These are phyloP conservation scores for Theobroma grandiflorum DNA, from an alignment of 441 rosid genomes.

Conservation along the genomic window DNA sequence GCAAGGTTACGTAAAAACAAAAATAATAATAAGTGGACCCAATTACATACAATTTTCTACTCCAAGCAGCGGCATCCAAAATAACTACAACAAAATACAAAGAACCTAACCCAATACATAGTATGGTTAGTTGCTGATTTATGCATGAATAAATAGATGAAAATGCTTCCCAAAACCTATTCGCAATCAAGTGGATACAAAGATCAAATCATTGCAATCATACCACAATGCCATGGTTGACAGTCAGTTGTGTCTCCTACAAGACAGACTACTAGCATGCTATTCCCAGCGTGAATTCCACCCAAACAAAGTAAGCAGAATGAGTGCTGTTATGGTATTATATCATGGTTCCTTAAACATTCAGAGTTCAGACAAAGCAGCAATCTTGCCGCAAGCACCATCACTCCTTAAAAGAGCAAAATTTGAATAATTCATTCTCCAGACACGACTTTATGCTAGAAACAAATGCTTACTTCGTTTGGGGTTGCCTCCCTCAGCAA, in stretches of 20 bases:
- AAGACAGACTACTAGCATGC: neutral
- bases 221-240: neutral
- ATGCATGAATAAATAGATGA: neutral
- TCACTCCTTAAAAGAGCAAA: neutral
- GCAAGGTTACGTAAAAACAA: slow-evolving; percentile 8
- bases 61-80: neutral
- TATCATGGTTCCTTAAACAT: neutral
- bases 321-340: neutral
- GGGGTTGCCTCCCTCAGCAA: slow-evolving; percentile 79
- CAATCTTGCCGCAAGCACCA: neutral
- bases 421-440: neutral
- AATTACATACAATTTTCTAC: slow-evolving; percentile 6
- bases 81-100: neutral
- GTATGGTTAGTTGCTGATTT: neutral
- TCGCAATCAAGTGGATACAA: neutral
- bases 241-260: neutral
- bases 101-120: neutral
- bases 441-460: neutral
- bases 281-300: neutral
- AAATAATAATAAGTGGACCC: neutral
- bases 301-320: neutral
- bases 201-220: neutral
- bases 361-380: slow-evolving; percentile 4
- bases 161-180: neutral
- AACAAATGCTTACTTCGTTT: slow-evolving; percentile 53